Conservation (phyloP, 192 early-diverging fungal genomes). For the Allomyces arbusculus region DNA sequence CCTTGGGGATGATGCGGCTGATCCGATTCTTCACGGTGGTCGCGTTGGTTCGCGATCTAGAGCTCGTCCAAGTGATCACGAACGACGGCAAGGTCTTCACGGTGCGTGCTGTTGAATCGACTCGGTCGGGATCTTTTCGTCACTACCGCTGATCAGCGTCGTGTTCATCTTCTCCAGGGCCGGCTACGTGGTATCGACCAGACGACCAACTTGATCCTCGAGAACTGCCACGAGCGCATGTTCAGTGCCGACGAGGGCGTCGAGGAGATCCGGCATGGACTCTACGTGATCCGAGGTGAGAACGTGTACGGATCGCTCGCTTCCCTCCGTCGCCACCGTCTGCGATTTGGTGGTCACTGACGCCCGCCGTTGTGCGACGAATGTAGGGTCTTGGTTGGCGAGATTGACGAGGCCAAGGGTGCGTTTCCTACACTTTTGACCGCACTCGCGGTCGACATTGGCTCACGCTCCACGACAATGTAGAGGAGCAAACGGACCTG, state of each 20-base stretch:
- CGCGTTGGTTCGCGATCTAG: no score
- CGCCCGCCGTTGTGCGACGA: not conserved
- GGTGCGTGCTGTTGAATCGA: no score
- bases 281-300: constrained; percentile 34
- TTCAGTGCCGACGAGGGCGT: constrained; percentile 22
- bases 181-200: constrained; percentile 31
- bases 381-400: constrained; percentile 13
- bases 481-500: no score
- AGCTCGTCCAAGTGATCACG: no score
- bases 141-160: no score
- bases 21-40: no score
- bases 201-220: constrained; percentile 26
- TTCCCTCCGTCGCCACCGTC: not conserved
- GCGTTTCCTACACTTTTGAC: no score
- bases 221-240: constrained; percentile 25
- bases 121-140: no score
- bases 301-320: constrained; percentile 19
- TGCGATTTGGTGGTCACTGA: not conserved
- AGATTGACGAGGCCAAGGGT: constrained; percentile 7
- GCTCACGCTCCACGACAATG: no score
- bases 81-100: no score
- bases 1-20: no score
- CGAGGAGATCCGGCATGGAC: constrained; percentile 21
- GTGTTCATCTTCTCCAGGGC: constrained; percentile 14
- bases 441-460: no score